Conservation (phyloP, 2,329 filamentous ascomycete genomes). For the Zalaria obscura region DNA sequence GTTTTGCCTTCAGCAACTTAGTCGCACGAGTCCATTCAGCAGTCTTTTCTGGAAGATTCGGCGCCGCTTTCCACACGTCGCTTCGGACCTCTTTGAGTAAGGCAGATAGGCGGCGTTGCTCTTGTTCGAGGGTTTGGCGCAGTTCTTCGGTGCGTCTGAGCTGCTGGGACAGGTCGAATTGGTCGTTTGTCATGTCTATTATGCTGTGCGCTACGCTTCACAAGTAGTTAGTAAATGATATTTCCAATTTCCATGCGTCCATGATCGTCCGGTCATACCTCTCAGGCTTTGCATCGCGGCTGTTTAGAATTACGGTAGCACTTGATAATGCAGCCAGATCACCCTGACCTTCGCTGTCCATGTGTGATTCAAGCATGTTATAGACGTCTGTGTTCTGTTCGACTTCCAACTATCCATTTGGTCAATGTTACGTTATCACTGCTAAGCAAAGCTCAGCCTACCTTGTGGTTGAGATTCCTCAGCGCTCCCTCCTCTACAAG, state of each 20-base stretch:
- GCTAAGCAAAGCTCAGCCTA: not conserved
- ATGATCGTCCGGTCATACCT: not conserved
- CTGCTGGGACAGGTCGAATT: constrained; percentile 15
- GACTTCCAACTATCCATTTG: not conserved
- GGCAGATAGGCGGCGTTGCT: constrained; percentile 9
- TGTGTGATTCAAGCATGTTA: constrained; percentile 9
- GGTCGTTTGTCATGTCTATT: constrained; percentile 6
- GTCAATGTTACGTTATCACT: not conserved
- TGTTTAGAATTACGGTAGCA: constrained; percentile 21
- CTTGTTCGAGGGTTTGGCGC: constrained; percentile 10
- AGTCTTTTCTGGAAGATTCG: constrained; percentile 53
- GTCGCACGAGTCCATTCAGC: constrained; percentile 57
- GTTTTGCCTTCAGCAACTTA: constrained; percentile 50
- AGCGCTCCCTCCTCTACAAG: constrained; percentile 38
- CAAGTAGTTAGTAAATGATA: not conserved
- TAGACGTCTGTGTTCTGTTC: constrained; percentile 10
- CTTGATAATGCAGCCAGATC: constrained; percentile 22
- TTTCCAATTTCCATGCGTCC: too few species aligned
- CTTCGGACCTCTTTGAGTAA: constrained; percentile 11
- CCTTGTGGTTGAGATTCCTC: not conserved
- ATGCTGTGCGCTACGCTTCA: constrained; percentile 3
- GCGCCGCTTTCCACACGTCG: constrained; percentile 28
- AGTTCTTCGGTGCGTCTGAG: constrained; percentile 11
- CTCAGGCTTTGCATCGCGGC: constrained; percentile 9
- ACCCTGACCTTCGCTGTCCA: constrained; percentile 11